Conservation (phyloP, 2,329 filamentous ascomycete genomes). For the Sporothrix pallida region DNA sequence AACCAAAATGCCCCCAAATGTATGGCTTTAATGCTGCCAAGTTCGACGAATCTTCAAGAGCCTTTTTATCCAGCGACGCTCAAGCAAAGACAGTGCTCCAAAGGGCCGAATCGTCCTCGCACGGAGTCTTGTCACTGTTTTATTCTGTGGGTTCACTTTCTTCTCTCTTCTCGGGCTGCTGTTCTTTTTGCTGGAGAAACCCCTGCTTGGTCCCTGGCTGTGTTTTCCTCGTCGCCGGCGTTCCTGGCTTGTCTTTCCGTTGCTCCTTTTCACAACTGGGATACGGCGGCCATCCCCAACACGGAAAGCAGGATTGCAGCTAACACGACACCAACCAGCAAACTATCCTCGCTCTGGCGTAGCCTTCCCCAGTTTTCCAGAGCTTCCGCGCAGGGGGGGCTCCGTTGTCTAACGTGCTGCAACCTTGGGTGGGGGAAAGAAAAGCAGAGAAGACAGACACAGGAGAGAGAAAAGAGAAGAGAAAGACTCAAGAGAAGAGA, state of each 20-base stretch:
- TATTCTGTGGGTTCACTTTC: background rate
- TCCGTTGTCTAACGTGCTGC: conserved; percentile 24
- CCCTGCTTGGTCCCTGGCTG: background rate
- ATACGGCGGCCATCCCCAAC: conserved; percentile 24
- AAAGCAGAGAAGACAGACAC: background rate
- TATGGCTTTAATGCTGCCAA: background rate
- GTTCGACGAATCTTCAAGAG: background rate
- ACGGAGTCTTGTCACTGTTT: conserved; percentile 16
- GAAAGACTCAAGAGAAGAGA: background rate
- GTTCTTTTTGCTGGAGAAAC: background rate
- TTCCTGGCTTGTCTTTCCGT: conserved; percentile 26
- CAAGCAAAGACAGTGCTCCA: background rate
- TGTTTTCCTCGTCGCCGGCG: conserved; percentile 13
- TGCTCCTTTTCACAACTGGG: conserved; percentile 22
- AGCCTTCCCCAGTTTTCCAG: conserved; percentile 29
- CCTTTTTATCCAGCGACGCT: background rate
- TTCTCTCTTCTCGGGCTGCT: background rate
- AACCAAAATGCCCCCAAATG: conserved; percentile 8
- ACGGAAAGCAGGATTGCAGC: conserved; percentile 27
- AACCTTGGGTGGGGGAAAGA: conserved; percentile 22
- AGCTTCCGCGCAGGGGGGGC: conserved; percentile 15
- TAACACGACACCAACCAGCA: conserved; percentile 28
- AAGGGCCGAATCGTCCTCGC: conserved; percentile 9
- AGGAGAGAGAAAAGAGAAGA: background rate
- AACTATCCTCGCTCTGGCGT: conserved; percentile 7